Evolutionary conservation across 139 green algal species (phyloP), one percentile per base, ranked within the genome.

Genomic region (Chlamydomonas sp.): DNA sequence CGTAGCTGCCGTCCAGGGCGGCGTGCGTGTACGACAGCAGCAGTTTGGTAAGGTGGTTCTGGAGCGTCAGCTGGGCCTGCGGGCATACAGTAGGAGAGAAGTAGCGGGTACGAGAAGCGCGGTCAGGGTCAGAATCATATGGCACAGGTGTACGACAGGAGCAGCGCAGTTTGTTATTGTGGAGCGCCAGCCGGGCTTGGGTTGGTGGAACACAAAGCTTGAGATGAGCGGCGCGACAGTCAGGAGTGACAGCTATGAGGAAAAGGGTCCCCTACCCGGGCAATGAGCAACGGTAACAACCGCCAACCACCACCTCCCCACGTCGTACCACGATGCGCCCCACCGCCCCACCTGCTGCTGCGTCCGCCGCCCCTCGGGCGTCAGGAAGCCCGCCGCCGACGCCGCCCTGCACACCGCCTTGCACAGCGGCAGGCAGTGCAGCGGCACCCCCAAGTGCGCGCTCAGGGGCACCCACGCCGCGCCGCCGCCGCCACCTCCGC

Each of bases 401-500:
- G 95, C 92, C 12, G 78, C 83, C 63, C 77, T 63, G 87, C 96
- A 98, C 4, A 98, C 95, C 8, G 89, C 85, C 61, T 83, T 78
- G 89, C 96, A 98, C 67, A 98, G 92, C 14, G 69, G 49, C 71
- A 92, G 89, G 79, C 92, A 92, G 72, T 93, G 88, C 69, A 98
- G 92, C 10, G 96, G 96, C 66, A 98, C 78, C 18, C 96, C 96
- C 73, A 98, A 88, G 69, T 91, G 85, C 3, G 97, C 73, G 2
- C 85, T 82, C 83, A 98, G 89, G 1, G 96, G 96, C 82, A 97
- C 58, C 96, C 96, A 98, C 16, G 77, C 18, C 1, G 5, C 67
- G 3, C 57, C 10, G 71, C 61, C 71, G 61, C 59, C 60, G 20
- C 12, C 9, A 1, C 5, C 20, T 12, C n/a, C 78, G 63, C 4